Evolutionary conservation across 257 asterid genomes (phyloP).

Genomic region (Nicotiana otophora): DNA sequence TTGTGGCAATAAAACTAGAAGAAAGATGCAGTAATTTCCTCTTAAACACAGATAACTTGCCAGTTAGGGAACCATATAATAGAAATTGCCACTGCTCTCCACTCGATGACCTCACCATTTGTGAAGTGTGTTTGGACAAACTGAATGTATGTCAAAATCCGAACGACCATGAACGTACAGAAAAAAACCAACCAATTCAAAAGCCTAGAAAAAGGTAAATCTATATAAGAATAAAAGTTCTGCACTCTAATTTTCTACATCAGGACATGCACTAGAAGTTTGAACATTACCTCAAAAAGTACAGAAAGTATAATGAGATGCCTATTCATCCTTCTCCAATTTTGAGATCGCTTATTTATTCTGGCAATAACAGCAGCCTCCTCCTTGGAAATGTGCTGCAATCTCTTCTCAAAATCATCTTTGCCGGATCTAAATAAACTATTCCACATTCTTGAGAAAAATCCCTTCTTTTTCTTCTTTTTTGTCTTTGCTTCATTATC

Average conservation of each 20-base stretch:
- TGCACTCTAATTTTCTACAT: background rate
- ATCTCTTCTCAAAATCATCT: constrained; percentile 83
- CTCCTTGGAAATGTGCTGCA: constrained; percentile 81
- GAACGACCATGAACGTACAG: background rate
- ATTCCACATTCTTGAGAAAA: constrained; percentile 69
- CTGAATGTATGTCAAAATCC: background rate
- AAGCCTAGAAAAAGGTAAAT: background rate
- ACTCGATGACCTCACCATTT: background rate
- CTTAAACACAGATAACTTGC: background rate
- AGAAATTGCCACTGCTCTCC: background rate
- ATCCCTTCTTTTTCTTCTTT: constrained; percentile 60
- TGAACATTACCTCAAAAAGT: constrained; percentile 58
- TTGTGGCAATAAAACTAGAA: background rate
- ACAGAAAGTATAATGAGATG: constrained; percentile 55
- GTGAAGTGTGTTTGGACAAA: background rate
- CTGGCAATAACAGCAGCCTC: constrained; percentile 71
- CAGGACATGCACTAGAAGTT: background rate
- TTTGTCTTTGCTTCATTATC: constrained; percentile 39
- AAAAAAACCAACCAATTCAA: constrained; percentile 5
- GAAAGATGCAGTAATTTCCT: background rate
- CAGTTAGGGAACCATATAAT: background rate
- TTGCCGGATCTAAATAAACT: constrained; percentile 52
- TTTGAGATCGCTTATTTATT: constrained; percentile 58
- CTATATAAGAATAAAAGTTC: background rate
- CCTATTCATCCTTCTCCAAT: constrained; percentile 56